Conservation (phyloP, 2,329 filamentous ascomycete species). For the Stagonosporopsis vannaccii region DNA sequence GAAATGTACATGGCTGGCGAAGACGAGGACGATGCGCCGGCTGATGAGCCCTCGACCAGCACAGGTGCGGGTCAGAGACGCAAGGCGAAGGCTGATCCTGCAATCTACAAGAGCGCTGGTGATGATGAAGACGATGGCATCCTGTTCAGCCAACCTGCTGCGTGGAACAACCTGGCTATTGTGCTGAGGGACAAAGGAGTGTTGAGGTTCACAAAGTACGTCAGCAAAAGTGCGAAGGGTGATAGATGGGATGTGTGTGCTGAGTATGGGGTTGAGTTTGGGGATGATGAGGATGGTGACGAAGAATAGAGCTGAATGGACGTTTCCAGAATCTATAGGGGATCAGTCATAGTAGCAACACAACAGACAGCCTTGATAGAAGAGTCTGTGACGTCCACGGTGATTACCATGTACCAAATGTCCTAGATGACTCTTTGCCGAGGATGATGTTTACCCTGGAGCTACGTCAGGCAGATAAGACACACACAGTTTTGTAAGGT, state of each 20-base stretch:
- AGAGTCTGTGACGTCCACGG: too few species aligned
- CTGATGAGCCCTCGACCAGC: slow-evolving; percentile 42
- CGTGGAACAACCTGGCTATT: slow-evolving; percentile 91
- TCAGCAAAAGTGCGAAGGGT: slow-evolving; percentile 80
- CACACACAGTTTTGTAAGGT: too few species aligned
- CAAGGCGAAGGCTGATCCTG: slow-evolving; percentile 69
- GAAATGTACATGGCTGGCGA: slow-evolving; percentile 93
- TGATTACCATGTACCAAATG: too few species aligned
- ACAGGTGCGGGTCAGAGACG: slow-evolving; percentile 59
- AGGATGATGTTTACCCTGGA: too few species aligned
- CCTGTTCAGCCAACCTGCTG: slow-evolving; percentile 71
- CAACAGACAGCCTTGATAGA: too few species aligned
- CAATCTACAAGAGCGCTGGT: slow-evolving; percentile 71
- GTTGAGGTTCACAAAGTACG: slow-evolving; percentile 95
- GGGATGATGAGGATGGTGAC: slow-evolving; percentile 55
- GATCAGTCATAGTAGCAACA: too few species aligned
- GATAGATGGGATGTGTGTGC: slow-evolving; percentile 93
- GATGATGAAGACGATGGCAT: slow-evolving; percentile 78
- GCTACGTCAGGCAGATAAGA: too few species aligned
- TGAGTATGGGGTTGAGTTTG: slow-evolving; percentile 73
- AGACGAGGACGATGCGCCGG: slow-evolving; percentile 66
- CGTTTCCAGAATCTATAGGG: too few species aligned
- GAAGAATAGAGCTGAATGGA: slow-evolving; percentile 1
- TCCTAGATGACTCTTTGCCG: too few species aligned
- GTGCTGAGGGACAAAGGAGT: slow-evolving; percentile 87